Evolutionary conservation across 2,329 filamentous ascomycete species (phyloP).

Genomic region (Ophiostoma pallidulum): DNA sequence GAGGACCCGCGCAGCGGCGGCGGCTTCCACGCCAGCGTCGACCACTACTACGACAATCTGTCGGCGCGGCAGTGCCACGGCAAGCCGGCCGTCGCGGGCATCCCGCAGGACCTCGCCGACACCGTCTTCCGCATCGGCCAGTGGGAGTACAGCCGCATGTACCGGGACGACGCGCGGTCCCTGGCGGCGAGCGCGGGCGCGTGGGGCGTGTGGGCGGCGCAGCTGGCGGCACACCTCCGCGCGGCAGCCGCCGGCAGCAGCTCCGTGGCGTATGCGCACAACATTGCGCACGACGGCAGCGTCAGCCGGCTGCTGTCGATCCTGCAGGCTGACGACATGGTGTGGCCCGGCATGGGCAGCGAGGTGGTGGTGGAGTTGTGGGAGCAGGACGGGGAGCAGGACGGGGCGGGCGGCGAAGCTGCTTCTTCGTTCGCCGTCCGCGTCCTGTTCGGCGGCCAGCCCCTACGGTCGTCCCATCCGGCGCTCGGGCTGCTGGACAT

Average conservation of each 20-base stretch:
- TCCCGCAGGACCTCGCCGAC: slow-evolving; percentile 54
- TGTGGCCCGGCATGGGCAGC: slow-evolving; percentile 76
- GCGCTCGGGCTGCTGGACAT: slow-evolving; percentile 60
- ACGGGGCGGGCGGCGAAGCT: background rate
- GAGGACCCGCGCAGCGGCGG: slow-evolving; percentile 34
- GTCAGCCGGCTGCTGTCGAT: slow-evolving; percentile 58
- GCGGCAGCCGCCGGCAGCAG: background rate
- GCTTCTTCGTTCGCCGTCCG: slow-evolving; percentile 43
- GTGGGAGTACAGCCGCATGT: slow-evolving; percentile 73
- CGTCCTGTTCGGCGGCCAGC: slow-evolving; percentile 61
- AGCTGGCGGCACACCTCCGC: slow-evolving; percentile 58
- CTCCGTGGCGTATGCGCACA: slow-evolving; percentile 39
- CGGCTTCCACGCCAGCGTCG: slow-evolving; percentile 62
- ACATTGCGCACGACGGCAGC: slow-evolving; percentile 72
- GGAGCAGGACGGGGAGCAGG: slow-evolving; percentile 28
- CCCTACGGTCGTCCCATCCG: slow-evolving; percentile 59
- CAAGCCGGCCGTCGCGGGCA: slow-evolving; percentile 47
- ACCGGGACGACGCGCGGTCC: slow-evolving; percentile 55
- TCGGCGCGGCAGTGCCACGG: slow-evolving; percentile 68
- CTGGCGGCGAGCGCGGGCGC: slow-evolving; percentile 51
- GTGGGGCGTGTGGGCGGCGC: slow-evolving; percentile 66
- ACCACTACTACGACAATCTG: slow-evolving; percentile 81
- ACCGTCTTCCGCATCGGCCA: slow-evolving; percentile 66
- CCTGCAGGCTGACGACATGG: slow-evolving; percentile 64
- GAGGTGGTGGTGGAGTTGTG: slow-evolving; percentile 73